Conservation (phyloP, 1,284 basidiomycete genomes). For the Fomes fomentarius region DNA sequence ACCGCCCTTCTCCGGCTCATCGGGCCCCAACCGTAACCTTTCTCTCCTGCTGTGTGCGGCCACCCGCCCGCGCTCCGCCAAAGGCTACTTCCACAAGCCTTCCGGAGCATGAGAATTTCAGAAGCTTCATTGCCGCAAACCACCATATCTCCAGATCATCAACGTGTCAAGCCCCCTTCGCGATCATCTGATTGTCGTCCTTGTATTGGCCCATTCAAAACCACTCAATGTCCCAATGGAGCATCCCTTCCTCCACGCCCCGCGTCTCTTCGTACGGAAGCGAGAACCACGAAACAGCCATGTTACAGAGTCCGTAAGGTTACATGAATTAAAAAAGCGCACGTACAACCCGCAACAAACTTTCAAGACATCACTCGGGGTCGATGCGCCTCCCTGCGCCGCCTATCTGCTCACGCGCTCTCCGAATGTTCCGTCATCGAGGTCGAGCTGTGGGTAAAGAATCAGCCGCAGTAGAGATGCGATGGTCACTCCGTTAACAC, state of each 20-base stretch:
- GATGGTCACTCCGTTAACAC: conserved; percentile 2
- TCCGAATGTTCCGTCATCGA: conserved; percentile 33
- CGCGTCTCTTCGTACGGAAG: neutral
- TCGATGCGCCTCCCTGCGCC: no score
- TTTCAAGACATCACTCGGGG: neutral
- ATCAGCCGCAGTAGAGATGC: neutral
- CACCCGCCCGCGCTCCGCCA: neutral
- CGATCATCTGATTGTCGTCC: conserved; percentile 27
- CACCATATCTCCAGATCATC: conserved; percentile 12
- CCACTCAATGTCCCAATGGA: conserved; percentile 1
- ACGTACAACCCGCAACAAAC: neutral
- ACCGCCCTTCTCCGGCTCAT: conserved; percentile 12
- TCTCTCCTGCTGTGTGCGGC: no score
- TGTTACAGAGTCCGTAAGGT: conserved; percentile 17
- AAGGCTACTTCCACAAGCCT: neutral
- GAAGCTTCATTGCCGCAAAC: conserved; percentile 14
- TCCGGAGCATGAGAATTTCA: conserved; percentile 4
- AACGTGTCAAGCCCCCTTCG: conserved; percentile 19
- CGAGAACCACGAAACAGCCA: conserved; percentile 5
- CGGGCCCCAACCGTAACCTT: neutral
- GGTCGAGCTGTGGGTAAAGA: conserved; percentile 26
- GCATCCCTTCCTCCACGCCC: conserved; percentile 2
- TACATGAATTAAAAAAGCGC: conserved; percentile 13
- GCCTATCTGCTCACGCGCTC: conserved; percentile 21
- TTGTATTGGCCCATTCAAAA: conserved; percentile 15